Evolutionary conservation across 1,139 yeast genomes (phyloP).

Genomic region (Williopsis jadinii): DNA sequence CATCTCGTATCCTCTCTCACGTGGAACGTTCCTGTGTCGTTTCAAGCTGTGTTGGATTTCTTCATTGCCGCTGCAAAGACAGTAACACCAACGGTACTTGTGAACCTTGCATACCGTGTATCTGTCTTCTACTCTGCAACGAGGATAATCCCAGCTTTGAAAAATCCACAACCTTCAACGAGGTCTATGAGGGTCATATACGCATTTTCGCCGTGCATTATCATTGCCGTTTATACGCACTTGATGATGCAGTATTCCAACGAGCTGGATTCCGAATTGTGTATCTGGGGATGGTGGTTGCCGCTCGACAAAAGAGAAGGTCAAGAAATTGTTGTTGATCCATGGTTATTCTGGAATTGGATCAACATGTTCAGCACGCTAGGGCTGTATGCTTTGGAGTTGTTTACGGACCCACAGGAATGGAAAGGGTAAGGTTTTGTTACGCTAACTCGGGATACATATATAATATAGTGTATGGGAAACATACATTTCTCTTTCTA

Average conservation of each 20-base stretch:
- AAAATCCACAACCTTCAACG: slow-evolving; percentile 26
- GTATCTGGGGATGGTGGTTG: slow-evolving; percentile 52
- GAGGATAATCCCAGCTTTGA: slow-evolving; percentile 80
- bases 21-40: slow-evolving; percentile 45
- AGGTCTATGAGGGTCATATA: slow-evolving; percentile 51
- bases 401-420: slow-evolving; percentile 33
- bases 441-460: too few species aligned
- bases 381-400: slow-evolving; percentile 71
- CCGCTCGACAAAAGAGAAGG: slow-evolving; percentile 5
- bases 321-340: slow-evolving; percentile 38
- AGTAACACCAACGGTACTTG: slow-evolving; percentile 72
- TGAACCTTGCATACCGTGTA: slow-evolving; percentile 78
- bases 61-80: slow-evolving; percentile 63
- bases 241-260: slow-evolving; percentile 77
- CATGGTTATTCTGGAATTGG: slow-evolving; percentile 98
- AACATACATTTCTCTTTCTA: too few species aligned
- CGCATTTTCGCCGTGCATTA: slow-evolving; percentile 87
- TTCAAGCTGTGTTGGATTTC: slow-evolving; percentile 65
- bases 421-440: slow-evolving; percentile 27
- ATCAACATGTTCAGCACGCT: slow-evolving; percentile 77
- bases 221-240: slow-evolving; percentile 92
- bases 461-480: too few species aligned
- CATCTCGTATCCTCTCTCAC: slow-evolving; percentile 19
- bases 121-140: slow-evolving; percentile 91
- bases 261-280: slow-evolving; percentile 53